These are phyloP conservation scores for Neurospora discreta DNA, from an alignment of 495 filamentous ascomycete genomes.

Conservation along the genomic window DNA sequence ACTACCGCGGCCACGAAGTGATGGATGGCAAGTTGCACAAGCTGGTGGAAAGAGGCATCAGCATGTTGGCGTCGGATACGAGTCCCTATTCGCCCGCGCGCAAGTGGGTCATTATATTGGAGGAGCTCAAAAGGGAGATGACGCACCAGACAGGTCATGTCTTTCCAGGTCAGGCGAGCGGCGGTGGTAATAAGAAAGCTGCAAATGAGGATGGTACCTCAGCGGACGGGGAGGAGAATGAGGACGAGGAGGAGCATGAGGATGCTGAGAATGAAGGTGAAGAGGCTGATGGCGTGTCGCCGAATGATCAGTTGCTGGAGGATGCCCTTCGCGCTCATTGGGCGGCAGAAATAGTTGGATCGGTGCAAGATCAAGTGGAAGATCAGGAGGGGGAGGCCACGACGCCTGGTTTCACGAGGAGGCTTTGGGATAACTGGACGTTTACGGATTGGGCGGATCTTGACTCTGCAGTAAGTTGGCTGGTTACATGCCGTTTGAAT, in stretches of 20 bases:
- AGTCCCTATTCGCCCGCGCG: slow-evolving; percentile 9
- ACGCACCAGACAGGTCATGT: slow-evolving; percentile 1
- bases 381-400: neutral
- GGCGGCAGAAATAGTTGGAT: slow-evolving; percentile 5
- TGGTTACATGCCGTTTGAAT: neutral
- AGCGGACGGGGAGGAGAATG: neutral
- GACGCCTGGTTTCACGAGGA: neutral
- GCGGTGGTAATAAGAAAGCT: neutral
- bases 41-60: slow-evolving; percentile 2
- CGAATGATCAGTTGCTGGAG: slow-evolving; percentile 8
- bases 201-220: neutral
- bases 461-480: slow-evolving; percentile 16
- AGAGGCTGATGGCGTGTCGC: neutral
- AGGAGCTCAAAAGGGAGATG: slow-evolving; percentile 11
- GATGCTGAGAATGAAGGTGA: neutral
- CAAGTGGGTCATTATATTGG: slow-evolving; percentile 11
- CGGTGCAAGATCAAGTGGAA: neutral
- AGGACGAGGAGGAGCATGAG: neutral
- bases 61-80: slow-evolving; percentile 3
- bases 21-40: slow-evolving; percentile 4
- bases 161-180: neutral
- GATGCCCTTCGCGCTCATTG: slow-evolving; percentile 15
- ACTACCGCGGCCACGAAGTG: neutral
- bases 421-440: slow-evolving; percentile 15
- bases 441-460: slow-evolving; percentile 17